These are phyloP conservation scores for Bryum argenteum DNA, from an alignment of 225 moss, liverwort and hornwort species.

Conservation along the genomic window DNA sequence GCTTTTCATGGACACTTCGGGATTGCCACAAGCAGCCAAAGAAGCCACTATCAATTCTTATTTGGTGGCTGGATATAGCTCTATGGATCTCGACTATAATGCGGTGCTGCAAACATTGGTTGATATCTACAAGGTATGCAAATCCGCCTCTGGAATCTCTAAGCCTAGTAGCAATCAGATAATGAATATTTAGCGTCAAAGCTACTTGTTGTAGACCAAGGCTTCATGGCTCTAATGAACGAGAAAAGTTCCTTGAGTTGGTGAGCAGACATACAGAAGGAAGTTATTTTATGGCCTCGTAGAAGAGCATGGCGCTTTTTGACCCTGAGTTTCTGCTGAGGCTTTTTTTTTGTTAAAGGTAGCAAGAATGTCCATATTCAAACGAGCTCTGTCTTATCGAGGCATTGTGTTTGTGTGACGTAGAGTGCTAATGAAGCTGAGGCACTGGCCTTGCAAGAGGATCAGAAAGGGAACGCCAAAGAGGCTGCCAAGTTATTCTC, in stretches of 20 bases:
- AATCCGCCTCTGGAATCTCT: background rate
- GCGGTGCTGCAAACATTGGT: slow-evolving; percentile 64
- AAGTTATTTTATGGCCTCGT: background rate
- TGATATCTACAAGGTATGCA: slow-evolving; percentile 69
- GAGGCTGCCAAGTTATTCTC: slow-evolving; percentile 72
- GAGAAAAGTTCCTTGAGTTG: background rate
- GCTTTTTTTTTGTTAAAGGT: no score
- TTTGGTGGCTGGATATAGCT: slow-evolving; percentile 57
- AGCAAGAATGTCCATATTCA: background rate
- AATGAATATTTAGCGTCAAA: background rate
- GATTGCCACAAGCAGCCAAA: slow-evolving; percentile 82
- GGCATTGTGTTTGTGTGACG: slow-evolving; percentile 7
- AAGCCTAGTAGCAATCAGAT: slow-evolving; percentile 4
- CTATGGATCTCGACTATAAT: slow-evolving; percentile 72
- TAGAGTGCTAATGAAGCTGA: slow-evolving; percentile 75
- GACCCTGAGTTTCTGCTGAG: slow-evolving; percentile 1
- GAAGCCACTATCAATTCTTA: slow-evolving; percentile 76
- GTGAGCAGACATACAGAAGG: background rate
- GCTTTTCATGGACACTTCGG: slow-evolving; percentile 74
- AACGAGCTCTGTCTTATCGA: slow-evolving; percentile 14
- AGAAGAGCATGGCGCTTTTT: background rate
- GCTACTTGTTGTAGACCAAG: background rate
- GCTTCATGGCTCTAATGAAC: background rate
- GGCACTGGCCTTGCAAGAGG: slow-evolving; percentile 70
- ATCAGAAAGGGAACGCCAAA: slow-evolving; percentile 80